Evolutionary conservation across 495 filamentous ascomycete species (phyloP), one percentile per base, ranked within the genome.

Genomic region (Aspergillus biplanus): DNA sequence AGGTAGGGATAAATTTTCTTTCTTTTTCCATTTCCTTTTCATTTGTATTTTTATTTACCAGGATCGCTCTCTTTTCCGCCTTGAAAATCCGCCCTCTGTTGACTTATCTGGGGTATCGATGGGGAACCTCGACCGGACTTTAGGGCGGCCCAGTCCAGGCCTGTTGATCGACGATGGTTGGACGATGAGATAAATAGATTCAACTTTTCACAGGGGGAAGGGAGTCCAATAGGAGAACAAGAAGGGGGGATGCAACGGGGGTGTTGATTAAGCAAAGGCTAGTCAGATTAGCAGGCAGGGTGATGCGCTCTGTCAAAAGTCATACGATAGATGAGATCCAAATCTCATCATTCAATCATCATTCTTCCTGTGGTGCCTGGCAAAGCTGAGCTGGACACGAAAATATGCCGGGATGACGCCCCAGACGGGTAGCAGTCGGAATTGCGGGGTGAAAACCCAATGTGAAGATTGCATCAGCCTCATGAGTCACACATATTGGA

Each of bases 261-360:
- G 49, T 44, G 56, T 42, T 66, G 65, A 56, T 63, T 56, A 63
- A 59, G 44, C 50, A 55, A 11, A 13, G 31, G 35, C 33, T 27
- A 61, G 35, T 16, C 34, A 54, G 32, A 27, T 16, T 53, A 8
- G 16, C 32, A 57, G 47, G 58, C 55, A 62, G 56, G 59, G 49
- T 52, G 62, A 56, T 54, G 57, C 57, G 63, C 59, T 39, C 59
- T 57, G 58, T 54, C 47, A 49, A 18, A 55, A 67, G 63, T 69
- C 67, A 69, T 65, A 69, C 67, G 67, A 69, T 64, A 61, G 58
- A 42, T 63, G 61, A 69, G 58, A 65, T 69, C 64, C 64, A 66
- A 65, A 62, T 66, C 61, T 66, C 67, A 69, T 65, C 64, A 63
- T 52, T 67, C 64, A 39, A 35, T n/a, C 57, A 52, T 50, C 57